Conservation (phyloP, 768 basidiomycete genomes). For the Auriscalpium vulgare region DNA sequence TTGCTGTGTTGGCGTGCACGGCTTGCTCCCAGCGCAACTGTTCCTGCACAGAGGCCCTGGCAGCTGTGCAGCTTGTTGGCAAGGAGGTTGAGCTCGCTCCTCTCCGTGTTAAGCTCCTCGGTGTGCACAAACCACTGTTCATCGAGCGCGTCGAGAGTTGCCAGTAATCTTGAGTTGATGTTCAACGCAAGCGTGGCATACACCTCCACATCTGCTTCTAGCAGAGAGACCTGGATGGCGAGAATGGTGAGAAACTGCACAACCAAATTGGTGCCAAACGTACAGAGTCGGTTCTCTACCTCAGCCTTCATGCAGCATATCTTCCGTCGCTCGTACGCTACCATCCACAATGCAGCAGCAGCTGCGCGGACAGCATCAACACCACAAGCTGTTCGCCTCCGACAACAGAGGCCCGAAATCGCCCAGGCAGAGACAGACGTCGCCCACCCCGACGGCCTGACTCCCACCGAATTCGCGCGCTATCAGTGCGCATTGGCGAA, state of each 20-base stretch:
- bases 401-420: slow-evolving; percentile 42
- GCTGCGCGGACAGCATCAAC: slow-evolving; percentile 60
- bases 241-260: not conserved
- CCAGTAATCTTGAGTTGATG: slow-evolving; percentile 37
- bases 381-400: slow-evolving; percentile 64
- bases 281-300: not conserved
- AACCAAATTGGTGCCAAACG: too few relatives aligned
- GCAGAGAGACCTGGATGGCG: slow-evolving; percentile 13
- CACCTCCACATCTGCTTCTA: slow-evolving; percentile 27
- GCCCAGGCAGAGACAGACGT: slow-evolving; percentile 32
- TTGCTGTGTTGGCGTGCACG: slow-evolving; percentile 33
- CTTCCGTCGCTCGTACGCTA: slow-evolving; percentile 33
- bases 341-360: slow-evolving; percentile 32
- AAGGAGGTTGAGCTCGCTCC: slow-evolving; percentile 27
- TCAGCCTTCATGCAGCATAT: slow-evolving; percentile 13
- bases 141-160: slow-evolving; percentile 44
- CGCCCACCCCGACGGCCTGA: slow-evolving; percentile 46
- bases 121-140: slow-evolving; percentile 31
- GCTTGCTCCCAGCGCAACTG: slow-evolving; percentile 38
- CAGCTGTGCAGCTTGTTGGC: slow-evolving; percentile 27
- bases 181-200: slow-evolving; percentile 33
- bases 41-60: slow-evolving; percentile 23
- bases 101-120: slow-evolving; percentile 30
- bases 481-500: slow-evolving; percentile 51
- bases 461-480: slow-evolving; percentile 54